A percentile compares a stretch with the other conserved stretches of the same genome.
These are phyloP conservation scores for Durio zibethinus DNA, from an alignment of 345 rosid species.

Conservation along the genomic window DNA sequence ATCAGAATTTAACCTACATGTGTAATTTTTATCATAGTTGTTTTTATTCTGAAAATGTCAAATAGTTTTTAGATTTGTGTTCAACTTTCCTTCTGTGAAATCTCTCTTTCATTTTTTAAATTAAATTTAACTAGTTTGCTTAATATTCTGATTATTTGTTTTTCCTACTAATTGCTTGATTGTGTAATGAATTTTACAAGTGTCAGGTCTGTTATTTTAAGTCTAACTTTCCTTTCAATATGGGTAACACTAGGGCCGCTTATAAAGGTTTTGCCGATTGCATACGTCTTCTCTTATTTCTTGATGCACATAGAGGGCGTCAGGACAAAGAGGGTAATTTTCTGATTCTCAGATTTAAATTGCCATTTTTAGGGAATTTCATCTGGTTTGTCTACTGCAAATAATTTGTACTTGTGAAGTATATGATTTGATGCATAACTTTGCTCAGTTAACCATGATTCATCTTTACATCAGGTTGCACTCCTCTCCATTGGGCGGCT, in stretches of 20 bases:
- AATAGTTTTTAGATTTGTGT: not conserved
- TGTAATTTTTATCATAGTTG: not conserved
- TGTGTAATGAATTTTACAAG: not conserved
- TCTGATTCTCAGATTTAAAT: not conserved
- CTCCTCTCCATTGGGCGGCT: conserved; percentile 99
- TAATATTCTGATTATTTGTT: not conserved
- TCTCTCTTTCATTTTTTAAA: not conserved
- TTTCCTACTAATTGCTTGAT: not conserved
- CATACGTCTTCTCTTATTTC: conserved; percentile 84
- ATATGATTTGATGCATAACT: not conserved
- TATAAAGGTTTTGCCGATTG: conserved; percentile 98
- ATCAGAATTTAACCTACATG: not conserved
- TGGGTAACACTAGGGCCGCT: conserved; percentile 85
- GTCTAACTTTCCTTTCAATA: conserved; percentile 24
- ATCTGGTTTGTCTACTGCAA: not conserved
- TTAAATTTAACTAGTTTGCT: not conserved
- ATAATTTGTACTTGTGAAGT: not conserved
- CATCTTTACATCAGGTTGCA: conserved; percentile 62
- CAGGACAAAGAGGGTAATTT: conserved; percentile 90
- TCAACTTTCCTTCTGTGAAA: not conserved
- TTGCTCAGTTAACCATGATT: conserved; percentile 3
- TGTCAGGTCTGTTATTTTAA: conserved; percentile 1
- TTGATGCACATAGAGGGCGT: conserved; percentile 91
- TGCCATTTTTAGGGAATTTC: not conserved
- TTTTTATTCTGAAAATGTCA: not conserved